Evolutionary conservation across 352 stramenopile genomes (phyloP).

Genomic region (Phytophthora cactorum): DNA sequence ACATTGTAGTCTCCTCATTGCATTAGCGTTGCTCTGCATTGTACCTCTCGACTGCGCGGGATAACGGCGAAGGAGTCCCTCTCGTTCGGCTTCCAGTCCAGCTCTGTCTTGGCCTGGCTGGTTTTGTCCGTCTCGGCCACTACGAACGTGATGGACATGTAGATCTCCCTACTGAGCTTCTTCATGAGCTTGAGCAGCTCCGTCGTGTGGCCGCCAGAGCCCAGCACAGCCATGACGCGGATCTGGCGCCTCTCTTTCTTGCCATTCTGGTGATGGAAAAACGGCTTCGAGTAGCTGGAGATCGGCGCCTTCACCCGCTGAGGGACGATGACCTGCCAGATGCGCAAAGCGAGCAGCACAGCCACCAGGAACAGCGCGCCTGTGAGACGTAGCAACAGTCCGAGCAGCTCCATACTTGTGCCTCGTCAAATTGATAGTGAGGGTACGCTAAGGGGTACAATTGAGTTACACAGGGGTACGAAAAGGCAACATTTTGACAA

Average conservation of each 20-base stretch:
- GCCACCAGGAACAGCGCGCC: slow-evolving; percentile 25
- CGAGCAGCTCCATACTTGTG: slow-evolving; percentile 35
- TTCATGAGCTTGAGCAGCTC: slow-evolving; percentile 96
- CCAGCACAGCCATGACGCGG: slow-evolving; percentile 83
- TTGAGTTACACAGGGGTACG: slow-evolving; percentile 18
- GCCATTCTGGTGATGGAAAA: slow-evolving; percentile 27
- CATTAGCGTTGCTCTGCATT: slow-evolving; percentile 1
- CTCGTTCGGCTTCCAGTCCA: slow-evolving; percentile 63
- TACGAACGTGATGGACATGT: slow-evolving; percentile 90
- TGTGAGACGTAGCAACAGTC: slow-evolving; percentile 20
- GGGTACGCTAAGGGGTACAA: slow-evolving; percentile 8
- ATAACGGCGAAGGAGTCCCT: slow-evolving; percentile 81
- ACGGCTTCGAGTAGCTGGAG: slow-evolving; percentile 24
- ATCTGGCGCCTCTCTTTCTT: slow-evolving; percentile 25
- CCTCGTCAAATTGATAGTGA: slow-evolving; percentile 13
- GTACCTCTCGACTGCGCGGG: slow-evolving; percentile 91
- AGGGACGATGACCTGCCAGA: slow-evolving; percentile 44
- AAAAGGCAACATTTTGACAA: slow-evolving; percentile 13
- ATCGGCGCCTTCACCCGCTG: slow-evolving; percentile 27
- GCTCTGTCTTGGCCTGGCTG: slow-evolving; percentile 73
- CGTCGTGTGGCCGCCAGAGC: slow-evolving; percentile 93
- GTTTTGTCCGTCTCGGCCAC: slow-evolving; percentile 93
- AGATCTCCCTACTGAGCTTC: slow-evolving; percentile 74
- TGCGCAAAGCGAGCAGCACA: slow-evolving; percentile 28
- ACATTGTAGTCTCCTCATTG: not conserved